Conservation (phyloP, 2,329 filamentous ascomycete genomes). For the Gyromitra esculenta region DNA sequence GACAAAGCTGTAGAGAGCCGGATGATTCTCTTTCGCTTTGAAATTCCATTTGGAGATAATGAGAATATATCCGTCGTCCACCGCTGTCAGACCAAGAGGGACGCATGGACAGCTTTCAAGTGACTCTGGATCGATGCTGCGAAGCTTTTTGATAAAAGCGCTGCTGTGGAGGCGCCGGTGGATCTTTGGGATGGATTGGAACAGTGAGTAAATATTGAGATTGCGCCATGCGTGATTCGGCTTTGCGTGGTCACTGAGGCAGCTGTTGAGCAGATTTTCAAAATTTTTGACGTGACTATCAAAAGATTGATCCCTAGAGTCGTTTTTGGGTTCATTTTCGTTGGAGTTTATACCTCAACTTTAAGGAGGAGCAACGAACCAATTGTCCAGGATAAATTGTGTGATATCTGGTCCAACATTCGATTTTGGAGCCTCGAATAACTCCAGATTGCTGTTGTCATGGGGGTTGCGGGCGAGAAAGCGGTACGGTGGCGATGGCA, state of each 20-base stretch:
- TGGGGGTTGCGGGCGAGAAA: background rate
- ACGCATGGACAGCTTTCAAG: background rate
- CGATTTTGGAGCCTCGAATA: background rate
- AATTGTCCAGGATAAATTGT: background rate
- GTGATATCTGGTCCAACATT: background rate
- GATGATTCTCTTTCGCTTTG: background rate
- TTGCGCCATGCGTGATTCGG: background rate
- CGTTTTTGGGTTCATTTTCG: background rate
- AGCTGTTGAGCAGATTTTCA: background rate
- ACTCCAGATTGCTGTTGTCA: background rate
- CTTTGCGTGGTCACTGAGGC: background rate
- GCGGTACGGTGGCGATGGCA: too few species aligned
- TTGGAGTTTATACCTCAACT: background rate
- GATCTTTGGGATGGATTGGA: background rate
- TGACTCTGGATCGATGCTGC: background rate
- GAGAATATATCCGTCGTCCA: background rate
- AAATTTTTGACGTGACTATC: constrained; percentile 10
- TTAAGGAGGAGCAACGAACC: background rate
- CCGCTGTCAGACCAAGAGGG: background rate
- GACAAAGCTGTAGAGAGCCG: background rate
- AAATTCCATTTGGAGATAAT: background rate
- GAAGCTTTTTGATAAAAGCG: background rate
- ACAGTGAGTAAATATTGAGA: background rate
- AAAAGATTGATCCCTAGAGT: background rate
- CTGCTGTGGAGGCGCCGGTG: background rate